Conservation (phyloP, 2,329 filamentous ascomycete species). For the Colletotrichum higginsianum region DNA sequence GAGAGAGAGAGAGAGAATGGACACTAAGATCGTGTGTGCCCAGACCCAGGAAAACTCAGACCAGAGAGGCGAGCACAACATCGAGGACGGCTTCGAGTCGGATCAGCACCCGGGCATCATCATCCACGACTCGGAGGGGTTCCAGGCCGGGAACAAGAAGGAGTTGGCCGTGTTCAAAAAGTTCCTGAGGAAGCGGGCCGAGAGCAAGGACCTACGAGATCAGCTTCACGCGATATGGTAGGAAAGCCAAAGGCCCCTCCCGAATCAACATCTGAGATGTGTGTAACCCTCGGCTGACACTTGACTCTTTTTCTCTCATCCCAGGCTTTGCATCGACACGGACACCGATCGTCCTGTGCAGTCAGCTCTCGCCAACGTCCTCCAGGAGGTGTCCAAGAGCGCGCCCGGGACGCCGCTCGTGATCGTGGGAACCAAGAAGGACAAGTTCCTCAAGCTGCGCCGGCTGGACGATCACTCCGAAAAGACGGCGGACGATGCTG, state of each 20-base stretch:
- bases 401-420: constrained; percentile 45
- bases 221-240: constrained; percentile 49
- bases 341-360: constrained; percentile 46
- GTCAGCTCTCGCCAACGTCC: constrained; percentile 47
- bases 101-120: constrained; percentile 48
- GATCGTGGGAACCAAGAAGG: constrained; percentile 49
- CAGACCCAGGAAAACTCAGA: constrained; percentile 47
- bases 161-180: constrained; percentile 46
- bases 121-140: constrained; percentile 49
- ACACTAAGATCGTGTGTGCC: no score
- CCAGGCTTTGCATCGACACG: constrained; percentile 47
- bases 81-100: constrained; percentile 48
- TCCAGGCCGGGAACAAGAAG: constrained; percentile 46
- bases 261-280: no score
- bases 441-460: constrained; percentile 43
- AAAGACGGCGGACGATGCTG: not conserved
- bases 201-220: constrained; percentile 33
- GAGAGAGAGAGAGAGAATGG: no score
- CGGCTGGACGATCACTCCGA: not conserved
- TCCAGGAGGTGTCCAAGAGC: constrained; percentile 44
- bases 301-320: constrained; percentile 14
- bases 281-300: not conserved
- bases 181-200: constrained; percentile 46
- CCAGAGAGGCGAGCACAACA: constrained; percentile 47
- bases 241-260: no score